These are phyloP conservation scores for Mycosphaerella arachidis DNA, from an alignment of 2,329 filamentous ascomycete species.

Conservation along the genomic window DNA sequence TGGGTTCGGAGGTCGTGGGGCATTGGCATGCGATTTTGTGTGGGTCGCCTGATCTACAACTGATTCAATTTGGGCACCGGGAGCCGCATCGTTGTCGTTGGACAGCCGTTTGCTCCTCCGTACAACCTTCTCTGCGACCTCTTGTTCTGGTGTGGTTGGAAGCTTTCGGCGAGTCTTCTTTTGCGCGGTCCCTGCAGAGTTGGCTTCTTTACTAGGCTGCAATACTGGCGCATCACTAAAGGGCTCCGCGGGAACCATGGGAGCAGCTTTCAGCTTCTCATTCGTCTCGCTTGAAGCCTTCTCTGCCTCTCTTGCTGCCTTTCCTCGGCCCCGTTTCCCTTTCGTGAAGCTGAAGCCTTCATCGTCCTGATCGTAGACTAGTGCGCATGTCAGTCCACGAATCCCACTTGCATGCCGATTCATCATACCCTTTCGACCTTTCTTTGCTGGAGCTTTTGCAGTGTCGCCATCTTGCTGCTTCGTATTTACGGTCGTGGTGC, in stretches of 20 bases:
- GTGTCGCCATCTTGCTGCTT: constrained; percentile 28
- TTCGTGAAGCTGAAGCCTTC: constrained; percentile 48
- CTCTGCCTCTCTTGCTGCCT: constrained; percentile 29
- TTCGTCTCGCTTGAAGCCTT: constrained; percentile 21
- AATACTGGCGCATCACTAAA: constrained; percentile 17
- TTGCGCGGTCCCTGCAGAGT: constrained; percentile 25
- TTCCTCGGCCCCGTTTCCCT: constrained; percentile 30
- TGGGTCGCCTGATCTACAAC: constrained; percentile 26
- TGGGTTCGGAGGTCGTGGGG: constrained; percentile 25
- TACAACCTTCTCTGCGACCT: constrained; percentile 29
- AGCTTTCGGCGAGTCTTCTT: constrained; percentile 33
- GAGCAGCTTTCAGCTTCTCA: constrained; percentile 18
- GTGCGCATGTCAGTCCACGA: constrained; percentile 6
- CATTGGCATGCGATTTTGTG: constrained; percentile 26
- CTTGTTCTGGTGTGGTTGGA: constrained; percentile 33
- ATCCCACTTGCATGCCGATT: background rate
- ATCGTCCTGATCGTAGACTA: constrained; percentile 41
- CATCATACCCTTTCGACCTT: constrained; percentile 32
- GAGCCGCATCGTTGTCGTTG: constrained; percentile 35
- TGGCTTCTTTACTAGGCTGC: constrained; percentile 14
- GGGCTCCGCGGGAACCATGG: constrained; percentile 1
- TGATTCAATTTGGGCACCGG: constrained; percentile 24
- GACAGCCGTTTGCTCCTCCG: constrained; percentile 45
- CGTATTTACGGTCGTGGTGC: constrained; percentile 35
- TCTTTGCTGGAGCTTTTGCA: constrained; percentile 33